Base-by-base conservation (phyloP, 139 green algal genomes). In the Auxenochlorella pyrenoidosa region DNA sequence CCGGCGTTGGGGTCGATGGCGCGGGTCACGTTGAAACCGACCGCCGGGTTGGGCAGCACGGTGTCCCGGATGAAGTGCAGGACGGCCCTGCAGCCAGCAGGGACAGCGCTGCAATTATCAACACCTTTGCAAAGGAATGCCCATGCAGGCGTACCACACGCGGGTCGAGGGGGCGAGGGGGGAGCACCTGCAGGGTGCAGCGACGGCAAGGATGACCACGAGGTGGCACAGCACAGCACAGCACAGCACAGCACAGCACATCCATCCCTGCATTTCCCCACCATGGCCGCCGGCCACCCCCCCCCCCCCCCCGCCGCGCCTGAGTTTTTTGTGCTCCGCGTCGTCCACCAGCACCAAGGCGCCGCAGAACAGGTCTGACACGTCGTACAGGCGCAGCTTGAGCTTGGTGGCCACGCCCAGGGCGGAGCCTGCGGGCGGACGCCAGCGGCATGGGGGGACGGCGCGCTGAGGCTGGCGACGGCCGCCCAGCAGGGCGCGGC, bases 381-480 rank as follows among this genome's bases (percentile, higher is more conserved):
- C 82, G 34, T 87, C 82, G 70, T 87, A 72, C 68, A 80, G 47
- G n/a, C 30, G 70, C n/a, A 87, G 44, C 82, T 80, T 87, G 19
- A 87, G 60, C 82, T 87, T 86, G 65, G 81, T 86, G 40, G 43
- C 81, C 15, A 86, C 65, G 1, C 81, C 59, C 79, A 85, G 58
- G 26, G 38, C 65, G 28, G 79, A 38, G 79, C 79, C 79, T 85
- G 59, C 79, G 21, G 32, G 63, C 73, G 5, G 47, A 54, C 47
- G 47, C n/a, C n/a, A n/a, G n/a, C 47, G 47, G 47, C 8, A 10
- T 54, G 47, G 47, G 47, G 47, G 47, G 6, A 54, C 6, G 10
- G 6, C n/a, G n/a, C n/a, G n/a, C n/a, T n/a, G n/a, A n/a, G n/a
- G n/a, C n/a, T n/a, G n/a, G n/a, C n/a, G n/a, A n/a, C n/a, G n/a